Conservation (phyloP, 805 yeast genomes). For the Candida awuae region DNA sequence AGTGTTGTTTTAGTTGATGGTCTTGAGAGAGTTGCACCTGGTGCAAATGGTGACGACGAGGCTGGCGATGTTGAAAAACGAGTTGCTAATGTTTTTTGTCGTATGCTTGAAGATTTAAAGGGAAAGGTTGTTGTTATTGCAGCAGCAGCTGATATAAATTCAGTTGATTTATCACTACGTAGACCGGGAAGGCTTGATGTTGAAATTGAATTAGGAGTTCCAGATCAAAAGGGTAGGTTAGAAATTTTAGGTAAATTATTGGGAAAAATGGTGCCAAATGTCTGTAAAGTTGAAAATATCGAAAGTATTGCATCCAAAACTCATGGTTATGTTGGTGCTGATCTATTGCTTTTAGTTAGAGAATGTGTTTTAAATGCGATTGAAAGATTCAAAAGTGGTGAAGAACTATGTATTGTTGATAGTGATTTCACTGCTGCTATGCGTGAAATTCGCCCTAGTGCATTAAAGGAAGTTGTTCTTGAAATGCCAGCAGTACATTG, state of each 20-base stretch:
- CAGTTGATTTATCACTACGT: slow-evolving; percentile 80
- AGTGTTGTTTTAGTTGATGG: slow-evolving; percentile 86
- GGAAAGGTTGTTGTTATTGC: slow-evolving; percentile 62
- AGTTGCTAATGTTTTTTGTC: slow-evolving; percentile 80
- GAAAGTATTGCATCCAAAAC: slow-evolving; percentile 62
- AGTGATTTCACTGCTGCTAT: slow-evolving; percentile 70
- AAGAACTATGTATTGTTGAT: slow-evolving; percentile 13
- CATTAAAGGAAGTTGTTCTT: slow-evolving; percentile 90
- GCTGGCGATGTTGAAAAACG: slow-evolving; percentile 86
- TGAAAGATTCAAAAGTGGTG: slow-evolving; percentile 43
- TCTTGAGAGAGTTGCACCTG: slow-evolving; percentile 86
- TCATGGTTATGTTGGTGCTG: slow-evolving; percentile 98
- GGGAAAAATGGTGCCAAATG: slow-evolving; percentile 27
- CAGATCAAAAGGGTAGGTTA: slow-evolving; percentile 71
- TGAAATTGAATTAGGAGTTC: slow-evolving; percentile 87
- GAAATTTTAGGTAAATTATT: slow-evolving; percentile 56
- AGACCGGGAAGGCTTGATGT: slow-evolving; percentile 94
- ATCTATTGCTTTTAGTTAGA: slow-evolving; percentile 75
- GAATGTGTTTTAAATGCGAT: slow-evolving; percentile 85
- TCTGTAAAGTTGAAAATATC: slow-evolving; percentile 42
- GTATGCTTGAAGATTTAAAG: slow-evolving; percentile 74
- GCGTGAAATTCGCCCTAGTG: slow-evolving; percentile 83
- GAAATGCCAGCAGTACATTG: slow-evolving; percentile 93
- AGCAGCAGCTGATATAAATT: slow-evolving; percentile 90
- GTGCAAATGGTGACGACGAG: slow-evolving; percentile 65